phyloP scores from a whole-genome alignment of 139 green algal species.

The Yamagishiella unicocca region DNA sequence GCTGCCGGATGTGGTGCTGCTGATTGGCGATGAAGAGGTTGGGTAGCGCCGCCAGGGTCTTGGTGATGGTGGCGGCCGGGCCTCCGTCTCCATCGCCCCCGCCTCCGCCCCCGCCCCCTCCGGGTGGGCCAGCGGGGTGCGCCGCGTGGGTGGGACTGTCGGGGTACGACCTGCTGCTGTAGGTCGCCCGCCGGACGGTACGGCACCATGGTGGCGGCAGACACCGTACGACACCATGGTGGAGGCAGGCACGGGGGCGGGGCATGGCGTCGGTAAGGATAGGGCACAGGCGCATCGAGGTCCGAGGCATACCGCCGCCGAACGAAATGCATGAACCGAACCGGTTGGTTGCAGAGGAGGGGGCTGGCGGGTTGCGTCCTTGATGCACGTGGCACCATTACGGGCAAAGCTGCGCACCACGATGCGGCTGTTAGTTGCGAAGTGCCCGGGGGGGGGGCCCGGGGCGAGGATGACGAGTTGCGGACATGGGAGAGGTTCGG shows the following conservation, averaged over 20 bases:
- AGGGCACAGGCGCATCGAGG: neutral
- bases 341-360: neutral
- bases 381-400: too few relatives aligned
- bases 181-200: neutral
- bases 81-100: neutral
- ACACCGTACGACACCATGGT: too few relatives aligned
- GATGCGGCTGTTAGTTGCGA: too few relatives aligned
- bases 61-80: neutral
- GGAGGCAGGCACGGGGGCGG: neutral
- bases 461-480: too few relatives aligned
- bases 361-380: too few relatives aligned
- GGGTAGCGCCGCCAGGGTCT: conserved; percentile 7
- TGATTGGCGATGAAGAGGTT: neutral
- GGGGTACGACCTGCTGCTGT: neutral
- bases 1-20: neutral
- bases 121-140: neutral
- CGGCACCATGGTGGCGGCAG: neutral
- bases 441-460: too few relatives aligned
- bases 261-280: neutral
- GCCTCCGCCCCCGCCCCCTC: neutral
- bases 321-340: neutral
- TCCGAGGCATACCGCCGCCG: neutral
- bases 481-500: too few relatives aligned
- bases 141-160: neutral
- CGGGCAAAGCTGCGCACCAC: too few relatives aligned